Conservation (phyloP, 2,329 filamentous ascomycete genomes). For the Aspergillus quadrilineatus region DNA sequence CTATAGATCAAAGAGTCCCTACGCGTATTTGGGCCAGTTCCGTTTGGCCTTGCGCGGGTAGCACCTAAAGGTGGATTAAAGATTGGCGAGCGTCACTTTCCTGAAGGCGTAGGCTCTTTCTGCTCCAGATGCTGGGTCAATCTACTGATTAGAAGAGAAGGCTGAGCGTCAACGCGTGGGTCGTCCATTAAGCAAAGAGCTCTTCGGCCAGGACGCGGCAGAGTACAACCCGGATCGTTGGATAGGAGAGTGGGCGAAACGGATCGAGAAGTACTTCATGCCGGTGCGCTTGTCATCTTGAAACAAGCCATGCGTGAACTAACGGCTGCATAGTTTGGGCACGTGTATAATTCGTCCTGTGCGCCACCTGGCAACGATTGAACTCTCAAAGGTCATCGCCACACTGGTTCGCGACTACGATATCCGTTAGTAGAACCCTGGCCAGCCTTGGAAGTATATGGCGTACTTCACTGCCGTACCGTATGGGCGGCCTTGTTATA, state of each 20-base stretch:
- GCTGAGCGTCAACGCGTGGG: constrained; percentile 2
- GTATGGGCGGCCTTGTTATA: neutral
- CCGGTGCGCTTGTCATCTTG: neutral
- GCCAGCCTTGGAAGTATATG: neutral
- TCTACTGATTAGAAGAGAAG: neutral
- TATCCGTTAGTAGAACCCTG: neutral
- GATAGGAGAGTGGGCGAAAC: neutral
- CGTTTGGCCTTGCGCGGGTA: neutral
- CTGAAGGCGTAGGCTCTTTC: neutral
- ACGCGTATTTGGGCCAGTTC: neutral
- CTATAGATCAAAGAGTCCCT: neutral
- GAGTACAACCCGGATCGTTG: neutral
- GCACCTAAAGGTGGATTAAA: neutral
- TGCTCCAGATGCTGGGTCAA: neutral
- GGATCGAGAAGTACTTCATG: neutral
- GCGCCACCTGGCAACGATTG: neutral
- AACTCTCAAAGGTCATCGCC: neutral
- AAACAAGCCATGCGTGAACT: neutral
- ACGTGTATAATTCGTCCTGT: neutral
- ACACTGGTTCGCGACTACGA: constrained; percentile 1
- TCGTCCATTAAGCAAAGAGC: neutral
- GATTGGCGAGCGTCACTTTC: neutral
- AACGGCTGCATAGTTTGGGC: neutral
- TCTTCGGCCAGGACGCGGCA: neutral
- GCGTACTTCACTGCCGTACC: constrained; percentile 2